Conservation (phyloP, 495 filamentous ascomycete species). For the Terfezia boudieri region DNA sequence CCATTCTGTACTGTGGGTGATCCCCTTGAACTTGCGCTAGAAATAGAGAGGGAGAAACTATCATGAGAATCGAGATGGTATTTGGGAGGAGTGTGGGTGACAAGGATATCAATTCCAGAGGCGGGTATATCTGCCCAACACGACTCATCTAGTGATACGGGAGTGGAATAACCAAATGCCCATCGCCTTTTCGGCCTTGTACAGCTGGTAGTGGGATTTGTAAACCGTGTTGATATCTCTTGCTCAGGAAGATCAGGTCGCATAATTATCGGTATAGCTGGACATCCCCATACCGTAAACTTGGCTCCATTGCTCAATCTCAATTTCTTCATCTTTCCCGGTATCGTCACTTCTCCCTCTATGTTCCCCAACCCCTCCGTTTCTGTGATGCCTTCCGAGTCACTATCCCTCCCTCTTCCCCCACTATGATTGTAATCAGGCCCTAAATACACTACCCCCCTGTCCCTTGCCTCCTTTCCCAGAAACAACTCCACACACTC, state of each 20-base stretch:
- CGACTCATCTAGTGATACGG: background rate
- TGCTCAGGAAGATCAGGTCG: background rate
- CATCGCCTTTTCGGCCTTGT: background rate
- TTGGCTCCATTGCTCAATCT: too few relatives aligned
- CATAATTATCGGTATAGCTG: background rate
- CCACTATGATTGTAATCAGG: background rate
- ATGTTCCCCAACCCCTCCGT: background rate
- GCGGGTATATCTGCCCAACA: constrained; percentile 38
- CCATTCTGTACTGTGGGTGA: background rate
- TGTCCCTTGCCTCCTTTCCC: background rate
- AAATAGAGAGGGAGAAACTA: background rate
- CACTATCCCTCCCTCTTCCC: background rate
- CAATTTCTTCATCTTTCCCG: background rate
- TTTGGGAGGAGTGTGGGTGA: constrained; percentile 62
- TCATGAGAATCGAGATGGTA: constrained; percentile 43
- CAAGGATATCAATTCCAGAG: constrained; percentile 49
- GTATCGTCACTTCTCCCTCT: background rate
- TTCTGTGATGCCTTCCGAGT: too few relatives aligned
- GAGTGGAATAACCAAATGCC: background rate
- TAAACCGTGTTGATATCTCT: background rate
- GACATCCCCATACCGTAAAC: too few relatives aligned
- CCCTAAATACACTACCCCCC: background rate
- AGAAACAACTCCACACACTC: background rate
- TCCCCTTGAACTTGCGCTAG: background rate
- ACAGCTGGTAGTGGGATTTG: background rate